phyloP scores from a whole-genome alignment of 768 basidiomycete genomes.

The Collybiopsis luxurians region DNA sequence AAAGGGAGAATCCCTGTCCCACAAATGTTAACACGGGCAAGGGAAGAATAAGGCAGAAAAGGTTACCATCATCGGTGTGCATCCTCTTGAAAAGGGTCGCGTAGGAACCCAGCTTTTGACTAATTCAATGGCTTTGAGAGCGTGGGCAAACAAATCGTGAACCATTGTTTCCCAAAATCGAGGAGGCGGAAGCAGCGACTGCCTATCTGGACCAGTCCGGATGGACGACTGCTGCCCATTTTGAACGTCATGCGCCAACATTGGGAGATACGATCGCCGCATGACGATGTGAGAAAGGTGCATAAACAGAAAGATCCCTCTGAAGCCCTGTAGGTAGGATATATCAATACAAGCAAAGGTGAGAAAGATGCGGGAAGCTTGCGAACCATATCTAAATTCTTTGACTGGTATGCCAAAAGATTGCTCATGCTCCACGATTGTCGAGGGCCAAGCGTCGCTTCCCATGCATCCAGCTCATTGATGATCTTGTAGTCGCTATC shows the following conservation, averaged over 20 bases:
- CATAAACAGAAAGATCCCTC: conserved; percentile 10
- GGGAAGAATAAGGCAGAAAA: neutral
- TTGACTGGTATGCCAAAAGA: conserved; percentile 11
- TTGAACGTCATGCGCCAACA: conserved; percentile 9
- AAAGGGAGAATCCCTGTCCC: conserved; percentile 10
- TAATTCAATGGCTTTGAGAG: conserved; percentile 10
- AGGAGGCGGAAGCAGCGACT: conserved; percentile 1
- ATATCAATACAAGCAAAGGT: neutral
- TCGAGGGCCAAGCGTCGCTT: conserved; percentile 7
- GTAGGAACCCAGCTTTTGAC: conserved; percentile 12
- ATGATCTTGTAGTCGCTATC: conserved; percentile 9
- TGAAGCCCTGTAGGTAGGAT: conserved; percentile 1
- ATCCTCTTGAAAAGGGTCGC: conserved; percentile 14
- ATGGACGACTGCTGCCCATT: neutral
- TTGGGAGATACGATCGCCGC: conserved; percentile 10
- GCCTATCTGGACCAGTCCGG: neutral
- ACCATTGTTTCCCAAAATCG: conserved; percentile 12
- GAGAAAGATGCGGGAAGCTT: too few species aligned
- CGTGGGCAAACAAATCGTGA: conserved; percentile 13
- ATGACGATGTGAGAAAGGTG: conserved; percentile 12
- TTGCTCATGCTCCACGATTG: conserved; percentile 12
- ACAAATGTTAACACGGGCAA: neutral
- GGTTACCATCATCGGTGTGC: conserved; percentile 23
- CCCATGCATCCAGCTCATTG: conserved; percentile 9
- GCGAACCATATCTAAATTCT: conserved; percentile 10